phyloP scores from a whole-genome alignment of 257 asterid genomes.

The Nemophila menziesii region DNA sequence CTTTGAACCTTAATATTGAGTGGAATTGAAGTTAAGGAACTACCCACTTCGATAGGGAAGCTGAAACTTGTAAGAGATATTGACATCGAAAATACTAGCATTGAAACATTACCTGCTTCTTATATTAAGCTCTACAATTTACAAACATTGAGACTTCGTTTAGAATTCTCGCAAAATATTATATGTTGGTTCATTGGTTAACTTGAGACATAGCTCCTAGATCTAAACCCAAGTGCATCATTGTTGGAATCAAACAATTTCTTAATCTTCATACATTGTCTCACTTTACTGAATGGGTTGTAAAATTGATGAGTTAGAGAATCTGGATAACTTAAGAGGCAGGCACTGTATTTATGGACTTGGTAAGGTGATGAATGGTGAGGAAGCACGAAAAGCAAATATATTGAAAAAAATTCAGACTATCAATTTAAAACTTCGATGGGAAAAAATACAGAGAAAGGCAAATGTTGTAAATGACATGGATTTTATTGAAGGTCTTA shows the following conservation, averaged over 20 bases:
- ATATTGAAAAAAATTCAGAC: conserved; percentile 9
- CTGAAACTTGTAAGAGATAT: too few species aligned
- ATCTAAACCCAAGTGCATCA: neutral
- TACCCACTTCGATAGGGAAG: too few species aligned
- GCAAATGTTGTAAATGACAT: conserved; percentile 2
- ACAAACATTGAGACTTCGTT: conserved; percentile 7
- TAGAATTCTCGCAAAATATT: neutral
- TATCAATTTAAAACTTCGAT: conserved; percentile 3
- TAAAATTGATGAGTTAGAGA: conserved; percentile 13
- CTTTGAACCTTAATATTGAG: too few species aligned
- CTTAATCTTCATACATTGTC: conserved; percentile 12
- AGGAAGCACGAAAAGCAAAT: conserved; percentile 15
- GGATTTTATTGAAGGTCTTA: conserved; percentile 21
- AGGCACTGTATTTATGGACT: conserved; percentile 7
- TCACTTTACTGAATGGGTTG: conserved; percentile 2
- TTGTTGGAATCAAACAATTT: conserved; percentile 11
- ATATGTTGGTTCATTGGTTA: conserved; percentile 1
- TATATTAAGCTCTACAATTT: neutral
- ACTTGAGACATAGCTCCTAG: conserved; percentile 6
- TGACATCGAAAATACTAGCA: too few species aligned
- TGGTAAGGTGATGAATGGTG: conserved; percentile 11
- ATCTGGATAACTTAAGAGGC: conserved; percentile 13
- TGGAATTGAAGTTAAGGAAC: too few species aligned
- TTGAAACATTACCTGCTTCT: conserved; percentile 6
- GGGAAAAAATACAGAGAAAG: conserved; percentile 9